Conservation (phyloP, 2,329 filamentous ascomycete genomes). For the Fusarium longipes region DNA sequence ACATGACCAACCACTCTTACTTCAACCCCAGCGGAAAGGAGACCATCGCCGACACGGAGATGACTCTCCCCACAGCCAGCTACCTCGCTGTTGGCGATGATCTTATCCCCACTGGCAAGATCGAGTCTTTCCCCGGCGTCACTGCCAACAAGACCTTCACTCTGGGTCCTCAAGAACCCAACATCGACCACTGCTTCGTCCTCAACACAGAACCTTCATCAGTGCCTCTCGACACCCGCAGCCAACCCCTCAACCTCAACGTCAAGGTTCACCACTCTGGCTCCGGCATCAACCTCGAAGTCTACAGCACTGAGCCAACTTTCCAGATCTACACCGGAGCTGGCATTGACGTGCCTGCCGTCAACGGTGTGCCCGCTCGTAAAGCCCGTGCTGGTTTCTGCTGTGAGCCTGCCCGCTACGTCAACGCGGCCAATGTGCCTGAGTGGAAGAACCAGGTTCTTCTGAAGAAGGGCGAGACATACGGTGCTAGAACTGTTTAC, state of each 20-base stretch:
- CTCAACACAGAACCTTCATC: conserved; percentile 71
- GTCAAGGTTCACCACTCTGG: conserved; percentile 78
- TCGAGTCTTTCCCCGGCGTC: conserved; percentile 73
- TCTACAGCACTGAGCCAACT: conserved; percentile 90
- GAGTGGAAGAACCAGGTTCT: conserved; percentile 83
- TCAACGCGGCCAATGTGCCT: conserved; percentile 86
- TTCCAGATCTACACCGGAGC: conserved; percentile 98
- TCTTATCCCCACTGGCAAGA: conserved; percentile 78
- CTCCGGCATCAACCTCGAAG: conserved; percentile 83
- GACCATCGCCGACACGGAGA: conserved; percentile 67
- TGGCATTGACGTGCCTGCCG: conserved; percentile 79
- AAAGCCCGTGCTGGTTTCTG: conserved; percentile 82
- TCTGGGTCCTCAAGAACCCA: conserved; percentile 75
- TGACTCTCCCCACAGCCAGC: conserved; percentile 72
- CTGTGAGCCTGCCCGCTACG: conserved; percentile 90
- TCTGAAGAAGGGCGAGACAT: conserved; percentile 85
- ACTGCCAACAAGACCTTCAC: conserved; percentile 75
- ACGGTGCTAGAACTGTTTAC: conserved; percentile 85
- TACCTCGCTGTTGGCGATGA: conserved; percentile 80
- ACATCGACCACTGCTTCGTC: conserved; percentile 92
- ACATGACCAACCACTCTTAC: conserved; percentile 95
- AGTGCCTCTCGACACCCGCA: conserved; percentile 74
- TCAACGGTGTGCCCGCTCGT: conserved; percentile 71
- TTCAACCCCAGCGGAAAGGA: conserved; percentile 70
- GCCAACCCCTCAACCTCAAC: conserved; percentile 71